Evolutionary conservation across 768 basidiomycete genomes (phyloP), one percentile per base, ranked within the genome.

Genomic region (Rhodotorula graminis): DNA sequence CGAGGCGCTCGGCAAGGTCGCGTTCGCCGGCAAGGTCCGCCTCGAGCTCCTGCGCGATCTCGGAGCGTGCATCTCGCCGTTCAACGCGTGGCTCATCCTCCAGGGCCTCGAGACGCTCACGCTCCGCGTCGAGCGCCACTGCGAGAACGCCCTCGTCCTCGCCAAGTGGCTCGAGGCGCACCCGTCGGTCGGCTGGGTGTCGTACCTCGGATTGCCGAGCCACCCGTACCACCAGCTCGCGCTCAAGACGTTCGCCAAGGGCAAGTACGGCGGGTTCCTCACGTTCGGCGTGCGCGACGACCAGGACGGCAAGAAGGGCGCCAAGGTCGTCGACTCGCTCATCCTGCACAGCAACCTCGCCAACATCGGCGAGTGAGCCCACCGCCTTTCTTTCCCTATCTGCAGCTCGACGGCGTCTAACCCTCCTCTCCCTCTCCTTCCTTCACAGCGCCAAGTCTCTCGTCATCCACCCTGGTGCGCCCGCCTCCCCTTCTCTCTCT

Each of bases 11-110:
- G 88, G 89, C 15, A 67, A 85, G 0, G 70, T 86, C 9, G 87
- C 90, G 0, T 91, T 86, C 76, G 85, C 88, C 0, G 79, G 88
- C 67, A 88, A 88, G 80, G 82, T 89, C n/a, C 86, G 90, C 55
- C 78, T 86, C 7, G 86, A 85, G 80, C 11, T 72, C 16, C 63
- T 66, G 12, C 29, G 70, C 6, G 74, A 77, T 53, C 53, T 77
- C 31, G 76, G 76, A 27, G 58, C 49, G 5, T 52, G 46, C 25
- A 58, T 70, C 49, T 59, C 56, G 1, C 57, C 69, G 29, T 42
- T 64, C 42, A 46, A 31, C 21, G 69, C 69, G 0, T 70, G 64
- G 68, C 88, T 18, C 78, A 82, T 25, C 25, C 63, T 75, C 12
- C 67, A 75, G 55, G 70, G 62, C 21, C 49, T 91, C 42, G 90